Evolutionary conservation across 495 filamentous ascomycete genomes (phyloP), one percentile per base, ranked within the genome.

Genomic region (Xylaria palmicola): DNA sequence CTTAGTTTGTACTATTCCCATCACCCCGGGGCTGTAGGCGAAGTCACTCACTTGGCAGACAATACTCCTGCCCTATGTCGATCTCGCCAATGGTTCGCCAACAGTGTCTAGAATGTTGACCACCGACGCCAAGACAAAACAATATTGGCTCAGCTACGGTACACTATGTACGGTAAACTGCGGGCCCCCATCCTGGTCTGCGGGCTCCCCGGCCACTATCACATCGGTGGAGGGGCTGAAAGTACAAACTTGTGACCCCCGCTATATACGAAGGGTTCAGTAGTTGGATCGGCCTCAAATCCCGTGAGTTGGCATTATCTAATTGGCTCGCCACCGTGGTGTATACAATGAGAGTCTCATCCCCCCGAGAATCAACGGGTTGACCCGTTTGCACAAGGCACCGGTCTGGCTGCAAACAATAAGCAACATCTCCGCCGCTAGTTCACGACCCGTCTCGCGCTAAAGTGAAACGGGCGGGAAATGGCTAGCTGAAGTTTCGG

Each of bases 401-500:
- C 44, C 17, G 29, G 45, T 17, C 26, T 17, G 1, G 4, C 24
- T 48, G 26, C 24, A 26, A 4, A 17, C 24, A 48, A 13, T 7
- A 17, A 2, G 24, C 6, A 6, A 13, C 29, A 3, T 39, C n/a
- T 37, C 15, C 26, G n/a, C 19, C 5, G 17, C 15, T 29, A 15
- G 26, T 48, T 17, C 26, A 48, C 29, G 51, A 40, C 7, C 6
- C 41, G 15, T 19, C 34, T 17, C 24, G 24, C 51, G 51, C 51
- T 41, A 54, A 29, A 24, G 20, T 13, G 22, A 41, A 54, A 41
- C 36, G 6, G 51, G 36, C 36, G 15, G 22, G 20, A 27, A n/a
- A 29, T 41, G 51, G 51, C 51, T 26, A 54, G 51, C 51, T 54
- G 51, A 54, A 54, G 8, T 17, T 40, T 40, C 13, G n/a, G 15